Conservation (phyloP, 108 stramenopile species). For the Fragilariopsis cylindrus region DNA sequence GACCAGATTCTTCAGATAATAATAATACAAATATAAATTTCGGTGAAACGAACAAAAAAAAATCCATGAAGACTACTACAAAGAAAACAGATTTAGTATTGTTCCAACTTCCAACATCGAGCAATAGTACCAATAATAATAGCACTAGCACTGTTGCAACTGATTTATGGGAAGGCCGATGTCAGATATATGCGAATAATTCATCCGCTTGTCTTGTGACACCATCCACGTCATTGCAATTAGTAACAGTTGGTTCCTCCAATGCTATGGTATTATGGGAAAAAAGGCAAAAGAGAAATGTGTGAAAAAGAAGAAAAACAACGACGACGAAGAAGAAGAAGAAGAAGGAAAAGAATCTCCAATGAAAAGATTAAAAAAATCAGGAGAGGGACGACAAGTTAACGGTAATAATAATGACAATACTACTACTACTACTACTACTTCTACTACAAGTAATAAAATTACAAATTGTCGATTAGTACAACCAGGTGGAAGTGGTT, state of each 20-base stretch:
- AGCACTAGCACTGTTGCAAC: neutral
- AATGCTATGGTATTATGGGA: slow-evolving; percentile 14
- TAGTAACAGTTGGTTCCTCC: slow-evolving; percentile 14
- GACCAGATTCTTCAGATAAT: neutral
- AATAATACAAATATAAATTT: no score
- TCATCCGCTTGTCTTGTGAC: slow-evolving; percentile 9
- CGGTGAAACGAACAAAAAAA: neutral
- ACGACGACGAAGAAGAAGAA: neutral
- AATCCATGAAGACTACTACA: slow-evolving; percentile 2
- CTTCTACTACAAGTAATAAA: no score
- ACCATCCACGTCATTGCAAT: slow-evolving; percentile 5
- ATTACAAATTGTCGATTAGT: slow-evolving; percentile 10
- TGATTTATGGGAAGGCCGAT: neutral
- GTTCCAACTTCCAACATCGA: neutral
- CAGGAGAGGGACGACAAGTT: no score
- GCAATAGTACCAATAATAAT: neutral
- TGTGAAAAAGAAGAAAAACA: no score
- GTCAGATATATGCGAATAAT: neutral
- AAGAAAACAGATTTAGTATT: slow-evolving; percentile 14
- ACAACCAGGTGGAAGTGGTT: slow-evolving; percentile 19
- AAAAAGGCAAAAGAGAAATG: neutral
- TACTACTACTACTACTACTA: no score
- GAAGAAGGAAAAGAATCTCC: slow-evolving; percentile 12
- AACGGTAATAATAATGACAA: no score
- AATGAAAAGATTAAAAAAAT: neutral